Base-by-base conservation (phyloP, 2,329 filamentous ascomycete species). In the Neopestalotiopsis clavispora region DNA sequence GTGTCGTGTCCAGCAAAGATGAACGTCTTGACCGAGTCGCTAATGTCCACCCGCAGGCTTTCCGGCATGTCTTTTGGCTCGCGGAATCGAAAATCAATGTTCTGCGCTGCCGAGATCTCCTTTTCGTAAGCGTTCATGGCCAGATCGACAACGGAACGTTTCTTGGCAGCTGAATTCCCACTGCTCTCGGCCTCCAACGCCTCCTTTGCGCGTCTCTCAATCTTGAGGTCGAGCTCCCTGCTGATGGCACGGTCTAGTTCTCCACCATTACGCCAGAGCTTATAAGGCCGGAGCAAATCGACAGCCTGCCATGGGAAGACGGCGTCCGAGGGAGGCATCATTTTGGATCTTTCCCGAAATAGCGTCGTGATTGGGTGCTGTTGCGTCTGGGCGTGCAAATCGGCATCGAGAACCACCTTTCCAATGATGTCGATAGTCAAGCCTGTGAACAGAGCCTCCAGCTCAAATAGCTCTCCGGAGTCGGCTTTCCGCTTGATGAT, bases 1-100 rank as follows among this genome's bases (percentile, higher is more conserved):
- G 64, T 66, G 14, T 58, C 64, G 30, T 58, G 52, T 38, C 64
- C 64, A 30, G 64, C 64, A 32, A 66, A 66, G 3, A 66, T 66
- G 32, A 66, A 66, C 14, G 62, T 65, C 62, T 65, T 65, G 62
- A 65, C 62, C 30, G 62, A 65, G 34, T 65, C 40, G 28, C 10
- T 65, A 17, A 65, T 65, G 38, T 65, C 62, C 5, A 17, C 38
- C 10, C 62, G 17, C 12, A 65, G 52, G 62, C 30, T 34, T 10
- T 65, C n/a, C 4, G 62, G 40, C 62, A 65, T 65, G 23, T 49
- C 45, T 4, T 65, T 45, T 40, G 59, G 59, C 10, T 62, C 34
- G 17, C 40, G 30, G n/a, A 62, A 13, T 30, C 14, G 40, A 4
- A 62, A 20, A 14, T 59, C 17, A 23, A 34, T 23, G 30, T 59